Conservation (phyloP, 1,284 basidiomycete species). For the Trichosporon inkin region DNA sequence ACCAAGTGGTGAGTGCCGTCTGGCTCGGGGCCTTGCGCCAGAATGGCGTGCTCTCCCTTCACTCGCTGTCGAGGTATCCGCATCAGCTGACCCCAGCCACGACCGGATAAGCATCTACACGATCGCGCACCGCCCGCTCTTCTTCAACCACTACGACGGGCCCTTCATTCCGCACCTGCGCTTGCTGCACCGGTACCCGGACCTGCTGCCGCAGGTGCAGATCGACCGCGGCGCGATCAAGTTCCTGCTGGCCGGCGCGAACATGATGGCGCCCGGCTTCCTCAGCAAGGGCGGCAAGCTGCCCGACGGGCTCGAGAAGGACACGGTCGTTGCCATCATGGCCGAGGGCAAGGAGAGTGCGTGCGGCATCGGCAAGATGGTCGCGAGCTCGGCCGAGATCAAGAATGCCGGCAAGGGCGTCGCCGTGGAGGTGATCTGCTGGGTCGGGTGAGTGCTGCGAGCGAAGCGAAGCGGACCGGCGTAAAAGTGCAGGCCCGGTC, state of each 20-base stretch:
- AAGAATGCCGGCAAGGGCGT: slow-evolving; percentile 82
- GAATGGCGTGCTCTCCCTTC: too few species aligned
- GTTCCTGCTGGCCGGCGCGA: slow-evolving; percentile 82
- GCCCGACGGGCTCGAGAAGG: slow-evolving; percentile 70
- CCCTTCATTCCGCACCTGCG: slow-evolving; percentile 84
- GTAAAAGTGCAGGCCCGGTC: too few species aligned
- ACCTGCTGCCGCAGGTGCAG: slow-evolving; percentile 78
- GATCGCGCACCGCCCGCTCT: slow-evolving; percentile 76
- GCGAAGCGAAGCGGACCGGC: not conserved
- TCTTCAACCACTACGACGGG: slow-evolving; percentile 97
- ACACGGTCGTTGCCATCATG: slow-evolving; percentile 74
- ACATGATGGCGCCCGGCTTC: slow-evolving; percentile 96
- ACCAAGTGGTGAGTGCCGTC: slow-evolving; percentile 96
- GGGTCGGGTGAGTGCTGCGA: slow-evolving; percentile 47
- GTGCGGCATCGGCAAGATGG: slow-evolving; percentile 79
- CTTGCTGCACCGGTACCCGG: slow-evolving; percentile 88
- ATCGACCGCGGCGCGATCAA: slow-evolving; percentile 97
- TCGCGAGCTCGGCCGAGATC: slow-evolving; percentile 83
- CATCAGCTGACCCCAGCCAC: slow-evolving; percentile 59
- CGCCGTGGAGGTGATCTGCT: slow-evolving; percentile 73
- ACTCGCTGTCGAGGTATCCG: too few species aligned
- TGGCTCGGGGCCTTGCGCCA: too few species aligned
- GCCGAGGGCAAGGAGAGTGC: slow-evolving; percentile 97
- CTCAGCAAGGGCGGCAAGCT: slow-evolving; percentile 86
- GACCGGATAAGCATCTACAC: slow-evolving; percentile 93